phyloP scores from a whole-genome alignment of 78 protist species.

The Andalucia godoyi region DNA sequence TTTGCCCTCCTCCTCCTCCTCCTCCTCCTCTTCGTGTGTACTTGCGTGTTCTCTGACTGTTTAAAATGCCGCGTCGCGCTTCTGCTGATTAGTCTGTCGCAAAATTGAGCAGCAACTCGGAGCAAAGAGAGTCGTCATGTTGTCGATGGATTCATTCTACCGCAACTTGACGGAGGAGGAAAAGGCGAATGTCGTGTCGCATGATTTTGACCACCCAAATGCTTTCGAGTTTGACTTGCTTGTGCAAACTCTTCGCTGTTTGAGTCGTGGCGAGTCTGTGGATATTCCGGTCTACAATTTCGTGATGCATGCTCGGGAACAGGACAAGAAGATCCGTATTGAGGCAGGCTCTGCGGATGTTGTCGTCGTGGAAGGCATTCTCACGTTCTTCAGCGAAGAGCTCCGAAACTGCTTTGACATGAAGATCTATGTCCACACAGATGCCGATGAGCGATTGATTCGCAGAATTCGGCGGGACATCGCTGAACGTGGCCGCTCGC shows the following conservation, averaged over 20 bases:
- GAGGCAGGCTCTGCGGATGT: background rate
- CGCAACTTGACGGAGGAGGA: background rate
- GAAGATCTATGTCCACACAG: constrained; percentile 18
- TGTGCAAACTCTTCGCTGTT: background rate
- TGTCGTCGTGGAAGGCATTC: constrained; percentile 25
- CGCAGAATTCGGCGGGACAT: constrained; percentile 15
- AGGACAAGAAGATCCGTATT: background rate
- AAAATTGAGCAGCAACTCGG: no score
- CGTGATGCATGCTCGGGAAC: background rate
- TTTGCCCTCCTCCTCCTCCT: background rate
- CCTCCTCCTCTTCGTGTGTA: background rate
- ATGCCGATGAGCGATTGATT: background rate
- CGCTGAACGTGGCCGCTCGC: constrained; percentile 13
- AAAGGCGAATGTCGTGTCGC: background rate
- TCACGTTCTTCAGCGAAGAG: background rate
- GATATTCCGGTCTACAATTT: constrained; percentile 5
- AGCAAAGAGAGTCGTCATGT: background rate
- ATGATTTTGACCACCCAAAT: constrained; percentile 15
- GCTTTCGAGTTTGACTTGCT: constrained; percentile 6
- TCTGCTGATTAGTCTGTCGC: no score
- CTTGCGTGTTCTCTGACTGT: no score
- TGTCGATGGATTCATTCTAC: constrained; percentile 18
- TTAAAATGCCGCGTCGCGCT: no score
- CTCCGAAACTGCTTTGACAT: constrained; percentile 1
- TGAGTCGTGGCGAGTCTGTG: background rate